phyloP scores from a whole-genome alignment of 345 rosid species.

The Rubroshorea leprosula region DNA sequence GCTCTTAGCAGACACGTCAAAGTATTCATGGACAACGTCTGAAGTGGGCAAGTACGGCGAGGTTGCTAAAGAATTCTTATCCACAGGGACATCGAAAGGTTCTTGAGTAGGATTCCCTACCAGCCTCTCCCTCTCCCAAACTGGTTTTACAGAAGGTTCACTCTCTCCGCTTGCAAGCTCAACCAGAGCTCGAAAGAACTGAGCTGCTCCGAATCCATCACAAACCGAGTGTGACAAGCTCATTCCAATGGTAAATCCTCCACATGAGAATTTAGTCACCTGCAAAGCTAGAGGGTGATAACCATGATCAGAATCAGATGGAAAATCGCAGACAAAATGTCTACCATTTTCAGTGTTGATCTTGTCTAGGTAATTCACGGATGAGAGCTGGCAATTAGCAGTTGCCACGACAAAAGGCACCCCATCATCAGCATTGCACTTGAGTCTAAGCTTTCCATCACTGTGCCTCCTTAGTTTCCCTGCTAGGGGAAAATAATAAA shows the following conservation, averaged over 20 bases:
- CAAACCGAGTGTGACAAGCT: conserved; percentile 49
- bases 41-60: conserved; percentile 29
- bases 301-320: conserved; percentile 18
- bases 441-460: conserved; percentile 32
- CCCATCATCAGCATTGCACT: conserved; percentile 33
- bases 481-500: conserved; percentile 53
- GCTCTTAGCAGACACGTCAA: conserved; percentile 28
- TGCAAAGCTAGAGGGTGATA: conserved; percentile 39
- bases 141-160: conserved; percentile 39
- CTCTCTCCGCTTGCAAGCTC: conserved; percentile 36
- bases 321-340: conserved; percentile 30
- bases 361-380: conserved; percentile 39
- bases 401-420: conserved; percentile 49
- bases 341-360: conserved; percentile 25
- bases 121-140: conserved; percentile 47
- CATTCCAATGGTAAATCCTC: conserved; percentile 53
- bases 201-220: conserved; percentile 60
- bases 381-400: conserved; percentile 31
- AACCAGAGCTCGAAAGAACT: conserved; percentile 38
- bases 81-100: background rate
- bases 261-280: conserved; percentile 47
- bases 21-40: conserved; percentile 32
- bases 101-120: conserved; percentile 8
- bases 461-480: conserved; percentile 43
- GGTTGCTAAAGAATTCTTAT: conserved; percentile 13